Evolutionary conservation across 2,329 filamentous ascomycete species (phyloP).

Genomic region (Fusarium chaquense): DNA sequence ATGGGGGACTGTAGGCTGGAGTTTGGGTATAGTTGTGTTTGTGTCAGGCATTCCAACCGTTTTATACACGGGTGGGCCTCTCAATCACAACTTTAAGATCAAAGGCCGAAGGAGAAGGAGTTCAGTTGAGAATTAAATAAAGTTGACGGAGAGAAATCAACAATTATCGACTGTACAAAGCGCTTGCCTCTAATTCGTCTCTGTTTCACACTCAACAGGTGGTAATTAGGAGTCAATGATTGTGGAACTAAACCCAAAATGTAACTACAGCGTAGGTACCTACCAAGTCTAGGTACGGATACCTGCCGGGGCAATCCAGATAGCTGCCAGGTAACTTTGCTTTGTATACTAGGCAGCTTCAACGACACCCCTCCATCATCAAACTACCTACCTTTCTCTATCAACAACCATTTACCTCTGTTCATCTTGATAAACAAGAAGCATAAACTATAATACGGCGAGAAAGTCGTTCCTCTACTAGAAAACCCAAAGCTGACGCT

Average conservation of each 20-base stretch:
- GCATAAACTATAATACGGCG: no score
- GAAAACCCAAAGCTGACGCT: not conserved
- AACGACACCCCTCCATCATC: not conserved
- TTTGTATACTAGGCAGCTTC: slow-evolving; percentile 14
- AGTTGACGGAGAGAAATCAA: not conserved
- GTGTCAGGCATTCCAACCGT: slow-evolving; percentile 47
- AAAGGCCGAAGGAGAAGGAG: slow-evolving; percentile 43
- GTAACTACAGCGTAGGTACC: slow-evolving; percentile 4
- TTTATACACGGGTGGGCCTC: slow-evolving; percentile 49
- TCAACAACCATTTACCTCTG: not conserved
- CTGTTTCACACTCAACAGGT: not conserved
- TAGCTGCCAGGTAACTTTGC: not conserved
- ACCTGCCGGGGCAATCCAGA: not conserved
- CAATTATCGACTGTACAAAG: not conserved
- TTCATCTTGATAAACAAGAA: not conserved
- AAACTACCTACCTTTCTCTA: not conserved
- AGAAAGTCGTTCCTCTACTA: not conserved
- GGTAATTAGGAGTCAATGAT: not conserved
- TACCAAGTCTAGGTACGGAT: no score
- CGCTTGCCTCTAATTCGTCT: not conserved
- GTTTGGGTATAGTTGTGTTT: slow-evolving; percentile 47
- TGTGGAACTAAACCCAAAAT: slow-evolving; percentile 36
- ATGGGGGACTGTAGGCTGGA: slow-evolving; percentile 52
- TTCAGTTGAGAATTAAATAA: not conserved
- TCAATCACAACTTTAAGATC: slow-evolving; percentile 26